phyloP scores from a whole-genome alignment of 2,329 filamentous ascomycete genomes.

The Pseudogymnoascus sp. region DNA sequence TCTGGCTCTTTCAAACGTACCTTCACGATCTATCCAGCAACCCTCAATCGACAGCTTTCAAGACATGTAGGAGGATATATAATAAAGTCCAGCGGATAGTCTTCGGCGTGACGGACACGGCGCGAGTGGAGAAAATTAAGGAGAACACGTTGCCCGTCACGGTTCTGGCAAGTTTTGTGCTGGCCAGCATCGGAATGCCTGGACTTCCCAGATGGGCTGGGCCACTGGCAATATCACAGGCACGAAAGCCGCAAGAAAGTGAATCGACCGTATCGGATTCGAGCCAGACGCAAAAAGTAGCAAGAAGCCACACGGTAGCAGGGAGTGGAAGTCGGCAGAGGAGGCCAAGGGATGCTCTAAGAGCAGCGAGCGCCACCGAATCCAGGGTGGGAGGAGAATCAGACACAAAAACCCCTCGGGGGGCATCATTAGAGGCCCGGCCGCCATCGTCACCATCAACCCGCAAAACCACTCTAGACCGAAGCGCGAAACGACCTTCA shows the following conservation, averaged over 20 bases:
- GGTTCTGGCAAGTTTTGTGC: constrained; percentile 70
- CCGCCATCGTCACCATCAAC: constrained; percentile 19
- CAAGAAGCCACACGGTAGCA: constrained; percentile 62
- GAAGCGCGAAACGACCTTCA: constrained; percentile 19
- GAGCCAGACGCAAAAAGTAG: constrained; percentile 43
- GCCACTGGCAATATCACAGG: constrained; percentile 73
- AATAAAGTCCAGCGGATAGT: constrained; percentile 86
- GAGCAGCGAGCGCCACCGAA: constrained; percentile 30
- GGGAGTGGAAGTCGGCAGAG: constrained; percentile 37
- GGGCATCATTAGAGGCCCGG: constrained; percentile 24
- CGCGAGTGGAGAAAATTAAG: constrained; percentile 65
- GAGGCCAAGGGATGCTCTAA: constrained; percentile 34
- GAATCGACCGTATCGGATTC: constrained; percentile 55
- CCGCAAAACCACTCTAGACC: constrained; percentile 15
- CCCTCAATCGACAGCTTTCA: constrained; percentile 68
- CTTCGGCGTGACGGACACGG: constrained; percentile 65
- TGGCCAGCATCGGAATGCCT: constrained; percentile 68
- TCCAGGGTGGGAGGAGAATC: background rate
- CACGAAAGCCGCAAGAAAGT: constrained; percentile 60
- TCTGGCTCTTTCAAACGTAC: constrained; percentile 86
- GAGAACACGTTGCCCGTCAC: constrained; percentile 76
- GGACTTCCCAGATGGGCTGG: constrained; percentile 70
- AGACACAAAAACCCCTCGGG: constrained; percentile 17
- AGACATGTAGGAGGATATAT: constrained; percentile 74
- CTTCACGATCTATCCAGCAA: constrained; percentile 69